Base-by-base conservation (phyloP, 805 yeast species). In the Saccharomycopsis capsularis region DNA sequence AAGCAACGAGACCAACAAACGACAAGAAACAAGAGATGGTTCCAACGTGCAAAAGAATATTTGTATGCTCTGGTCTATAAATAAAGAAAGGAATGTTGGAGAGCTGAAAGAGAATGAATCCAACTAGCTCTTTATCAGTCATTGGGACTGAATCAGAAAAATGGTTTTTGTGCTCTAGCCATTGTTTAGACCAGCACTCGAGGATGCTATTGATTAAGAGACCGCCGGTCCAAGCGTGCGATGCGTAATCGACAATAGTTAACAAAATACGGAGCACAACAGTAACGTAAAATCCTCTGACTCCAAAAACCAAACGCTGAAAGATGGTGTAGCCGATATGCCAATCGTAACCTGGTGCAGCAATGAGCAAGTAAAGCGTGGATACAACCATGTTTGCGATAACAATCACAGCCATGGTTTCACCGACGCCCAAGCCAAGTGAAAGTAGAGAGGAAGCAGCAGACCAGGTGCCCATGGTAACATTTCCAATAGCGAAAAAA, bases 371-470 rank as follows among this genome's bases (percentile, higher is more conserved):
- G 15, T 79, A 72, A 49, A 70, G 67, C 3, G 64, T 16, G 38
- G 71, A 62, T 15, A 76, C 72, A 15, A 76, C 53, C 3, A 70
- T 55, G 58, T 75, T 76, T 29, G 75, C 79, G n/a, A 76, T 54
- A 30, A 70, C 64, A 41, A 67, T 55, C 13, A 70, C 66, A 7
- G 74, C 72, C 58, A 76, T 68, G 5, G 74, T 66, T 44, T 74
- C 72, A 3, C 69, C 64, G 40, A 74, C 71, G 36, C 68, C 65
- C 47, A 75, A 59, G 2, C 80, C 80, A 6, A 70, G 61, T 3
- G 67, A 54, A 6, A 75, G 54, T 7, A 75, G 64, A 2, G 79
- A 65, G 6, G 73, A 61, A 1, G 75, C 78, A 44, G 72, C 63
- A 16, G 70, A 55, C 73, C 74, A 69, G 4, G 76, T 71, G 16